A percentile compares a stretch with the other conserved stretches of the same genome.
Evolutionary conservation across 139 green algal genomes (phyloP).

Genomic region (Chlamydomonas sphaeroides): DNA sequence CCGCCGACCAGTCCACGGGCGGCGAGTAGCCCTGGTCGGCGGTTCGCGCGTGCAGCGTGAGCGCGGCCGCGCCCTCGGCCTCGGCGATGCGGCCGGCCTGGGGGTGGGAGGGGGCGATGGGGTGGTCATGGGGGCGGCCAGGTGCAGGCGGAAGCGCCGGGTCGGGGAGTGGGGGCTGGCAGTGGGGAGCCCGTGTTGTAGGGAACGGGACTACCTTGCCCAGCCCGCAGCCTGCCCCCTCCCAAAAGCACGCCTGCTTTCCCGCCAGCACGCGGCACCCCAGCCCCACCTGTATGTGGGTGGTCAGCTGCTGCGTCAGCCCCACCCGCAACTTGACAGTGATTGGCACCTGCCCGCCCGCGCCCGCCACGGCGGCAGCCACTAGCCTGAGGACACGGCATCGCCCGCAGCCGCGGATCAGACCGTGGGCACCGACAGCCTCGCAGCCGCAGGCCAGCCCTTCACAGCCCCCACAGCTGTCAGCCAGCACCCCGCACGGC

Average conservation of each 20-base stretch:
- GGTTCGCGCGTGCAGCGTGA: constrained; percentile 65
- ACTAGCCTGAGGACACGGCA: constrained; percentile 56
- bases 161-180: too few relatives aligned
- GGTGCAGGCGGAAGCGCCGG: too few relatives aligned
- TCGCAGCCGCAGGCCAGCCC: background rate
- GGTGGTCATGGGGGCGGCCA: background rate
- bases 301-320: constrained; percentile 40
- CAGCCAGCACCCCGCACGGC: too few relatives aligned
- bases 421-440: too few relatives aligned
- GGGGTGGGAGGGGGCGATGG: background rate
- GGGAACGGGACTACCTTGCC: too few relatives aligned
- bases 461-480: too few relatives aligned
- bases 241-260: too few relatives aligned
- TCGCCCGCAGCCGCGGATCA: too few relatives aligned
- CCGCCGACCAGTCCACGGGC: constrained; percentile 56
- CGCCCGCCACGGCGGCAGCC: constrained; percentile 44
- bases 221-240: too few relatives aligned
- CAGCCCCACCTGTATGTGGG: constrained; percentile 49
- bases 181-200: too few relatives aligned
- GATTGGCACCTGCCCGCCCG: constrained; percentile 49
- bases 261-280: too few relatives aligned
- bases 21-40: constrained; percentile 66
- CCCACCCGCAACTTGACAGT: constrained; percentile 68
- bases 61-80: constrained; percentile 56
- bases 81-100: constrained; percentile 55